Conservation (phyloP, 352 stramenopile genomes). For the Plasmopara halstedii region DNA sequence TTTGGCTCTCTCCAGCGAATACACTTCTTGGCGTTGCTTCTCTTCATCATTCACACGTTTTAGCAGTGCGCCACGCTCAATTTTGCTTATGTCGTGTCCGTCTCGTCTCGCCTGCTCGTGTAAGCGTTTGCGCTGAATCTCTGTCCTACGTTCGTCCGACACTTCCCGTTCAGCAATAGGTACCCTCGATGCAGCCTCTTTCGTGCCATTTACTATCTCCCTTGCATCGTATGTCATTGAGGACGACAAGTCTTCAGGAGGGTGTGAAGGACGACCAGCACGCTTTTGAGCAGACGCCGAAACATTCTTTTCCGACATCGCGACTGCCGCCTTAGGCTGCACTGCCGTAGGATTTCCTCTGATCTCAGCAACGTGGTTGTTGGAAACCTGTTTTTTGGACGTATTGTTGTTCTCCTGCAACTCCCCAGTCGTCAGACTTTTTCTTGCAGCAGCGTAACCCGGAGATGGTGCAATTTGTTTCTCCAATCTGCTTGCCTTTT, state of each 20-base stretch:
- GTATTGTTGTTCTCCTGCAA: not conserved
- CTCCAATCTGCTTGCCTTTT: not conserved
- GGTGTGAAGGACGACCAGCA: conserved; percentile 3
- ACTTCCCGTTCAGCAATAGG: conserved; percentile 11
- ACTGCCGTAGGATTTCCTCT: not conserved
- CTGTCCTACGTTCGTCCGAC: conserved; percentile 2
- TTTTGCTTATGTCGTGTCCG: conserved; percentile 3
- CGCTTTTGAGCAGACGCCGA: conserved; percentile 5
- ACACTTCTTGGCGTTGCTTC: conserved; percentile 20
- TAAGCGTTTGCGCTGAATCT: conserved; percentile 8
- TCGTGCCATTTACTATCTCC: not conserved
- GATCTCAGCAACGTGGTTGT: not conserved
- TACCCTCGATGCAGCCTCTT: not conserved
- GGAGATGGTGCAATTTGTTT: conserved; percentile 4
- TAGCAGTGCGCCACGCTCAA: conserved; percentile 19
- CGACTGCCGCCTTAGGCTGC: not conserved
- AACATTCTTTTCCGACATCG: not conserved
- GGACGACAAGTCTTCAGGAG: not conserved
- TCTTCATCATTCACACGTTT: conserved; percentile 24
- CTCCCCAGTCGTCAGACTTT: conserved; percentile 1
- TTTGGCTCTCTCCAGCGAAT: conserved; percentile 19
- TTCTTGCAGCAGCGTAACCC: conserved; percentile 8
- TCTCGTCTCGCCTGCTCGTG: conserved; percentile 4
- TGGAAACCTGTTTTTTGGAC: not conserved
- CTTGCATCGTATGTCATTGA: not conserved